Conservation (phyloP, 108 stramenopile genomes). For the Skeletonema menzelii region DNA sequence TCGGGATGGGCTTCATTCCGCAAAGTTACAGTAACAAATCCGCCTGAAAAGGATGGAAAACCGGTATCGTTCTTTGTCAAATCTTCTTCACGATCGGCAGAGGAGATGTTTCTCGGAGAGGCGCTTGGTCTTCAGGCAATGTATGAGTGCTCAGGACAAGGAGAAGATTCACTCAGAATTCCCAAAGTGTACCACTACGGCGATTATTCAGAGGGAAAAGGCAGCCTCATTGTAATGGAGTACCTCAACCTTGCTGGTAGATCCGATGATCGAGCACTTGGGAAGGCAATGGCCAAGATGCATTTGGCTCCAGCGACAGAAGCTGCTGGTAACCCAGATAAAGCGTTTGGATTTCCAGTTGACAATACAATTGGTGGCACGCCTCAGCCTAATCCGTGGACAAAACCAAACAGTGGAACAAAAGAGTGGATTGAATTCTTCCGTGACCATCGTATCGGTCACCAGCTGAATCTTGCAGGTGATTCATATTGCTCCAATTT, state of each 20-base stretch:
- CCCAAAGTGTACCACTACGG: conserved; percentile 54
- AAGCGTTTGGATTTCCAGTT: conserved; percentile 54
- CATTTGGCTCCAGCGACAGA: conserved; percentile 49
- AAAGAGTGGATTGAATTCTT: conserved; percentile 54
- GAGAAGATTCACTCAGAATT: conserved; percentile 34
- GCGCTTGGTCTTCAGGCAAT: conserved; percentile 57
- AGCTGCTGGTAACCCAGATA: conserved; percentile 35
- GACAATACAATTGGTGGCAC: conserved; percentile 67
- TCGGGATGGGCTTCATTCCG: conserved; percentile 58
- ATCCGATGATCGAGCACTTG: conserved; percentile 40
- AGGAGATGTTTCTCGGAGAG: conserved; percentile 58
- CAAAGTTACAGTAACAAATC: conserved; percentile 45
- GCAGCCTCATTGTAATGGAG: conserved; percentile 58
- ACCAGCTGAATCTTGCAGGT: conserved; percentile 49
- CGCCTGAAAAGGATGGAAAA: conserved; percentile 13
- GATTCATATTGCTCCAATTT: conserved; percentile 48
- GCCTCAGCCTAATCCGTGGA: conserved; percentile 58
- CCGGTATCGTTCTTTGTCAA: conserved; percentile 59
- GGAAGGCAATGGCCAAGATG: conserved; percentile 56
- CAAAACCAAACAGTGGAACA: conserved; percentile 45
- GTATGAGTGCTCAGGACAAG: conserved; percentile 36
- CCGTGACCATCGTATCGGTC: conserved; percentile 41
- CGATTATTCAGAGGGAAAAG: conserved; percentile 29
- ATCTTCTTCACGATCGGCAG: conserved; percentile 20
- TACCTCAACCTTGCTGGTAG: conserved; percentile 48